phyloP scores from a whole-genome alignment of 345 rosid species.

The Gossypium australe region DNA sequence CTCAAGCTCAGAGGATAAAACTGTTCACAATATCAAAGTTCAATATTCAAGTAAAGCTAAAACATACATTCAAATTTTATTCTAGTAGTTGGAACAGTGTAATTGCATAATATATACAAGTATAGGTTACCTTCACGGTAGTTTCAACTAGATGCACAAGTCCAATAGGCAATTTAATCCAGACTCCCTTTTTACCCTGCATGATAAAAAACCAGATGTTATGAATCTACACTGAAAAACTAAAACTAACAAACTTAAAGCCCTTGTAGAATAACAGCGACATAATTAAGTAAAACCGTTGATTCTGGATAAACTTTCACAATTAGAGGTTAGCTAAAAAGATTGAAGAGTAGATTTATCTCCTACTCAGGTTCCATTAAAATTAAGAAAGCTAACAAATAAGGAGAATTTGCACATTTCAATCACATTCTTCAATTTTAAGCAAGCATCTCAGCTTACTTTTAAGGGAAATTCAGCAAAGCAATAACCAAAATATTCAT shows the following conservation, averaged over 20 bases:
- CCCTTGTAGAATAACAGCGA: not conserved
- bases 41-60: not conserved
- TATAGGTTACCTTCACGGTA: constrained; percentile 53
- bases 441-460: not conserved
- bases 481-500: not conserved
- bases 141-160: constrained; percentile 63
- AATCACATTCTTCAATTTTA: not conserved
- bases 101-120: not conserved
- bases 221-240: not conserved
- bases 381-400: not conserved
- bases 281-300: not conserved
- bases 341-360: not conserved
- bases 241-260: not conserved
- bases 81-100: not conserved
- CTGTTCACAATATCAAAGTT: not conserved
- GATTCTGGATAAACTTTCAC: not conserved
- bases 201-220: not conserved
- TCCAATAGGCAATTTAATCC: constrained; percentile 68
- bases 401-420: not conserved
- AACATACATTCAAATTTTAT: not conserved
- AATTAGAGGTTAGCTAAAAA: not conserved
- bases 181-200: constrained; percentile 74
- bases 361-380: not conserved
- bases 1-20: not conserved
- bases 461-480: not conserved